These are phyloP conservation scores for Rhodotorula sp. DNA, from an alignment of 1,284 basidiomycete species.

Conservation along the genomic window DNA sequence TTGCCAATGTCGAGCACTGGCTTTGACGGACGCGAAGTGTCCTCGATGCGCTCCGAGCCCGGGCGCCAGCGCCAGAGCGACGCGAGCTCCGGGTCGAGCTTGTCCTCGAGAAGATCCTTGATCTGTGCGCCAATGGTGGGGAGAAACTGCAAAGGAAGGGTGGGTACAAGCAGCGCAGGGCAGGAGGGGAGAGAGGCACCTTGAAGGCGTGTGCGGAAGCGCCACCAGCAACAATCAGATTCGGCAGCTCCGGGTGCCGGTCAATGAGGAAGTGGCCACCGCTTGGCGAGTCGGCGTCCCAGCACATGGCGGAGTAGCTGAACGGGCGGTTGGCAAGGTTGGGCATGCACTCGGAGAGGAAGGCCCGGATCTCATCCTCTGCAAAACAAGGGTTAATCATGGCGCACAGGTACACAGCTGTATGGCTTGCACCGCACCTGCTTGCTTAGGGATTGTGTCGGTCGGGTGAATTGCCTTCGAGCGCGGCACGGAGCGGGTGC, in stretches of 20 bases:
- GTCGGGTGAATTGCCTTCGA: constrained; percentile 49
- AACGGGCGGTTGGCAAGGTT: constrained; percentile 43
- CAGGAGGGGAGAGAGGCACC: neutral
- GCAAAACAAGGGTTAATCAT: too few species aligned
- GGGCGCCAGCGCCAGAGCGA: constrained; percentile 39
- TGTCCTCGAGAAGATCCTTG: constrained; percentile 68
- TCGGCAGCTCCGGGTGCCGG: constrained; percentile 34
- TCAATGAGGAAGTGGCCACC: constrained; percentile 50
- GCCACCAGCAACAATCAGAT: constrained; percentile 46
- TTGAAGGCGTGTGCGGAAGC: constrained; percentile 49
- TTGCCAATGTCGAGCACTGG: neutral
- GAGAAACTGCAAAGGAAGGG: constrained; percentile 63
- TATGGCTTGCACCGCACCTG: neutral
- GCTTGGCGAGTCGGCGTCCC: constrained; percentile 45
- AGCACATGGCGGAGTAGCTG: constrained; percentile 49
- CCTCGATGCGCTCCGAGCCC: constrained; percentile 5
- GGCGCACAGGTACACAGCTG: too few species aligned
- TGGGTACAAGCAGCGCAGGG: neutral
- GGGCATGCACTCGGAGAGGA: constrained; percentile 48
- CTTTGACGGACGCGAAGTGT: constrained; percentile 18
- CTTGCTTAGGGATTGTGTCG: constrained; percentile 49
- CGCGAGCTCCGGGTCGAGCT: constrained; percentile 58
- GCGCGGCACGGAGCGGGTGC: constrained; percentile 47
- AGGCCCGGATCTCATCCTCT: constrained; percentile 38
- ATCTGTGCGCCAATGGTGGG: constrained; percentile 77